Evolutionary conservation across 148 eudicot genomes (phyloP).

Genomic region (Gaultheria prostrata): DNA sequence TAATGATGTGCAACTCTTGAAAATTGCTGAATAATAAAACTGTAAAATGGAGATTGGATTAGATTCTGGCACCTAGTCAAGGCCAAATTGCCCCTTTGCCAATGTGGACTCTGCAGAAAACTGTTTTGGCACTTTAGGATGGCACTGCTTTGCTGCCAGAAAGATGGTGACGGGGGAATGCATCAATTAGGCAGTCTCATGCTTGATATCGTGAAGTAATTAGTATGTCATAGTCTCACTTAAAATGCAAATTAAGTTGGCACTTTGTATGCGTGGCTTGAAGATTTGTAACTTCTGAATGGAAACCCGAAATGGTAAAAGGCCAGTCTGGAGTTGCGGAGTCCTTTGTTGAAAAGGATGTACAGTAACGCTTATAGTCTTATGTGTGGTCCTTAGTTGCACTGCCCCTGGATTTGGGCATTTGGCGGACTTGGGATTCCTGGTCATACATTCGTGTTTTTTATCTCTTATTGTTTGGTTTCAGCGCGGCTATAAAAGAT

Average conservation of each 20-base stretch:
- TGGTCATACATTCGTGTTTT: background rate
- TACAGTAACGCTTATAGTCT: background rate
- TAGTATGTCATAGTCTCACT: background rate
- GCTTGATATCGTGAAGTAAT: conserved; percentile 9
- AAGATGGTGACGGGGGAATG: background rate
- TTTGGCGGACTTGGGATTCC: background rate
- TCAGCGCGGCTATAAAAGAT: background rate
- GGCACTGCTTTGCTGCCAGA: background rate
- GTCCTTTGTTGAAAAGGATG: background rate
- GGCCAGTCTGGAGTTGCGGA: background rate
- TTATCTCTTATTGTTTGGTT: background rate
- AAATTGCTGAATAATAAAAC: background rate
- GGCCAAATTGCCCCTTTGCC: background rate
- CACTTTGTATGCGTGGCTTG: background rate
- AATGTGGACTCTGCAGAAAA: background rate
- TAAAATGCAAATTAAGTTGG: conserved; percentile 7
- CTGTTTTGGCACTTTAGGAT: background rate
- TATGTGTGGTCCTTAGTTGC: conserved; percentile 1
- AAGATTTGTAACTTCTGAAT: background rate
- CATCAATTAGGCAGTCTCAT: background rate
- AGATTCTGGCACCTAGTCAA: background rate
- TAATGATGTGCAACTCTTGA: background rate
- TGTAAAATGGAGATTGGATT: background rate
- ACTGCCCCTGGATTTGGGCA: background rate
- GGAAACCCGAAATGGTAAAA: background rate